phyloP scores from a whole-genome alignment of 192 early-diverging fungal genomes.

The Lobulomyces angularis region DNA sequence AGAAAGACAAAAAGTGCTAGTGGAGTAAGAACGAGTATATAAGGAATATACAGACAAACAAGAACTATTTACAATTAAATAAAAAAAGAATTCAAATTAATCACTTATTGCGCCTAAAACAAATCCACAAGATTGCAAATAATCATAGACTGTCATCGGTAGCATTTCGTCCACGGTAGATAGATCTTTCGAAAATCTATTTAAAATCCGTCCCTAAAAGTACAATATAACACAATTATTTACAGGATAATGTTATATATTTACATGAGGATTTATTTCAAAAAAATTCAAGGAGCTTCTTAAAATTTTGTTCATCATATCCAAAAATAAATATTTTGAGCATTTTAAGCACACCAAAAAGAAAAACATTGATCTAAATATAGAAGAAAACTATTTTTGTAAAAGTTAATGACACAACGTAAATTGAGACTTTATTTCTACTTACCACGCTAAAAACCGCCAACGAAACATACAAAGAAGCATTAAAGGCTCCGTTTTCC shows the following conservation, averaged over 20 bases:
- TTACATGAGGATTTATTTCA: conserved; percentile 38
- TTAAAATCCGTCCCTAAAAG: conserved; percentile 4
- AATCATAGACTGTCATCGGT: conserved; percentile 41
- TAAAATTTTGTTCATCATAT: conserved; percentile 30
- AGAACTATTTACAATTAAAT: conserved; percentile 45
- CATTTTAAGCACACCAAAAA: conserved; percentile 34
- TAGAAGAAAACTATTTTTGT: too few relatives aligned
- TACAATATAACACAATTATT: too few relatives aligned
- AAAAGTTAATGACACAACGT: too few relatives aligned
- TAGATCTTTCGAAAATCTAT: conserved; percentile 40
- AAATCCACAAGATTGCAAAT: conserved; percentile 38
- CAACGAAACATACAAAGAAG: too few relatives aligned
- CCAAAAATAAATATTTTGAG: conserved; percentile 17
- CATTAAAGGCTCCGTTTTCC: too few relatives aligned
- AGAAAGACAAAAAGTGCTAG: conserved; percentile 32
- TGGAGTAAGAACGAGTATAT: conserved; percentile 39
- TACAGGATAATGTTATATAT: too few relatives aligned
- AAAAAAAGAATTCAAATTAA: conserved; percentile 37
- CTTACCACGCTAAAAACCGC: too few relatives aligned
- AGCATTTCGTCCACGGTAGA: conserved; percentile 49
- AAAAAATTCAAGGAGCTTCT: conserved; percentile 45
- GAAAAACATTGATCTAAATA: too few relatives aligned
- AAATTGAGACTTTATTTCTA: too few relatives aligned
- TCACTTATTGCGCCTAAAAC: background rate
- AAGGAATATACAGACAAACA: conserved; percentile 41